Base-by-base conservation (phyloP, 345 rosid species). In the Eucalyptus marginata region DNA sequence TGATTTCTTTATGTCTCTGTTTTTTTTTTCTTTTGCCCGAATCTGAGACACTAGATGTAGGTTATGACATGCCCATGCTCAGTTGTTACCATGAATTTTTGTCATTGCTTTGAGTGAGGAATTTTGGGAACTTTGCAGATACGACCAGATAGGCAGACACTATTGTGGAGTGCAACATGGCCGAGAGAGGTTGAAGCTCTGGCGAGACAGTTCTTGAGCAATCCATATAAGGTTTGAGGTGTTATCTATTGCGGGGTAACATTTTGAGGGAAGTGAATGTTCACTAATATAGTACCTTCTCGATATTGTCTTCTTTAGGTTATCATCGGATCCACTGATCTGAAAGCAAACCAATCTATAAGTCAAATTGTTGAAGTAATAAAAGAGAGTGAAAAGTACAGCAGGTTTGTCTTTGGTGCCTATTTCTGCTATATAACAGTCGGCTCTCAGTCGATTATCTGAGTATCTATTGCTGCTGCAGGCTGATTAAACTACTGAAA, bases 161-260 rank as follows among this genome's bases (percentile, higher is more conserved):
- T 98, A 86, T 96, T 95, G 88, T 98, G 99, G 99, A 97, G 99
- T 93, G 99, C 99, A 88, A 97, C 99, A 89, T 97, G 99, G 99
- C 99, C 99, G 76, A 96, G 92, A 89, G 99, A 96, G 89, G 99
- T 97, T 92, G 99, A 95, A 91, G 89, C 94, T 90, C 94, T 97
- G 85, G 98, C 99, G 6, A 94, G 97, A 91, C 99, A 96, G 92
- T 97, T 97, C 91, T 92, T 97, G 87, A 92, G 93, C 59, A 95
- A 96, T 94, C 94, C 99, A 10, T 96, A 95, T 90, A 97, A 96
- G 99, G 99, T 97, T 71, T 86, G 52, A 88, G 9, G 27, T 66
- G 16, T 49, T 56, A 84, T 31, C 5, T 16, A 88, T 88, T 54
- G 44, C 2, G 18, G 27, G 47, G 58, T 88, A 49, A 43, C 16